phyloP scores from a whole-genome alignment of 2,329 filamentous ascomycete genomes.

The Albophoma yamanashiensis region DNA sequence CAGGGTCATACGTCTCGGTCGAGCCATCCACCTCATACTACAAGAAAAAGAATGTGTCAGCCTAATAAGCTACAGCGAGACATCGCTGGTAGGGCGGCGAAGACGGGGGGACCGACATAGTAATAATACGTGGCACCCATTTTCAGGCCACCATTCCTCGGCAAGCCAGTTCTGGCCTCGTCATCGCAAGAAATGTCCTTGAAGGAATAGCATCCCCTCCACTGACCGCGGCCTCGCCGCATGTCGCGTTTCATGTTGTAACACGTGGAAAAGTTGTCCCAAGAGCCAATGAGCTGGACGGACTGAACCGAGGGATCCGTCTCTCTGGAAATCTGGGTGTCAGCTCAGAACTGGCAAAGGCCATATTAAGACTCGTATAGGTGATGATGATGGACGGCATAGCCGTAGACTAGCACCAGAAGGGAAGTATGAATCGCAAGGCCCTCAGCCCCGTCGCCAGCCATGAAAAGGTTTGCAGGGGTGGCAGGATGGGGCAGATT shows the following conservation, averaged over 20 bases:
- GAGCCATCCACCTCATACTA: conserved; percentile 78
- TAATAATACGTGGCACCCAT: conserved; percentile 96
- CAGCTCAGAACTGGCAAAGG: conserved; percentile 6
- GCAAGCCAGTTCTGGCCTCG: conserved; percentile 31
- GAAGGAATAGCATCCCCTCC: conserved; percentile 82
- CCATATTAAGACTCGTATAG: background rate
- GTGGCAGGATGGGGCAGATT: background rate
- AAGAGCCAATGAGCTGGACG: conserved; percentile 79
- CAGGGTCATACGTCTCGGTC: conserved; percentile 63
- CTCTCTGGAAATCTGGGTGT: conserved; percentile 32
- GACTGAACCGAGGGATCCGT: conserved; percentile 51
- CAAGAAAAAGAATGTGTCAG: background rate
- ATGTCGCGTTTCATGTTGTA: conserved; percentile 76
- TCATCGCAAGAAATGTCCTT: conserved; percentile 78
- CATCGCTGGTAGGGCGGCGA: background rate
- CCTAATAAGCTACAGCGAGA: background rate
- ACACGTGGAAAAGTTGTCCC: conserved; percentile 80
- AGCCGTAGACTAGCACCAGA: background rate
- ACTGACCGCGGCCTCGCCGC: conserved; percentile 63
- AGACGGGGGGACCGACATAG: conserved; percentile 54
- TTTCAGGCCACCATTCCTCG: conserved; percentile 68
- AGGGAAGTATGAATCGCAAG: background rate
- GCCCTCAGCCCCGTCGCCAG: background rate
- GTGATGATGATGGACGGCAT: background rate
- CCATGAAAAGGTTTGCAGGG: background rate